Evolutionary conservation across 2,329 filamentous ascomycete genomes (phyloP).

Genomic region (Diaporthe australafricana): DNA sequence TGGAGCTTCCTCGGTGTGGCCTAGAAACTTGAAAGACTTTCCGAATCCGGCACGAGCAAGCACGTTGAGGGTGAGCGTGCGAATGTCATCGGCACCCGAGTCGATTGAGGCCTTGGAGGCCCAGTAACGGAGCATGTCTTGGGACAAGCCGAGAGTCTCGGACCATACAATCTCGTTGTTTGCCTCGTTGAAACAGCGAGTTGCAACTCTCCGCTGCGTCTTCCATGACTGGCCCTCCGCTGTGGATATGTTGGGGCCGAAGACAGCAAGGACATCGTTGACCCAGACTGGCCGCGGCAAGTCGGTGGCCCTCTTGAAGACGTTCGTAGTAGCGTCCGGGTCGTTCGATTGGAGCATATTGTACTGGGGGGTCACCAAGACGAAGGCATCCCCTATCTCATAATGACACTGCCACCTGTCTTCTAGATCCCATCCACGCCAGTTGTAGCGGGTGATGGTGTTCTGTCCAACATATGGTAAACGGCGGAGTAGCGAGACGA

Average conservation of each 20-base stretch:
- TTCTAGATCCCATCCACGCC: not conserved
- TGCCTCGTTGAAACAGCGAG: conserved; percentile 22
- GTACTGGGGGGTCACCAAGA: not conserved
- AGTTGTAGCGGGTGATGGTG: not conserved
- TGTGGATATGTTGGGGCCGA: too few species aligned
- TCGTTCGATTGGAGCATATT: not conserved
- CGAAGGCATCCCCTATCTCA: not conserved
- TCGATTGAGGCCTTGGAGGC: not conserved
- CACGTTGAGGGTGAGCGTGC: conserved; percentile 18
- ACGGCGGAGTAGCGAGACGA: not conserved
- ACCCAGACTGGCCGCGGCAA: too few species aligned
- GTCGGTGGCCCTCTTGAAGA: not conserved
- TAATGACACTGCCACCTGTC: not conserved
- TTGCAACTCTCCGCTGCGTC: conserved; percentile 9
- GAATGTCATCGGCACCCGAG: conserved; percentile 13
- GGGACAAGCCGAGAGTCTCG: not conserved
- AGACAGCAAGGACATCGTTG: too few species aligned
- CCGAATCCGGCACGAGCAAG: conserved; percentile 19
- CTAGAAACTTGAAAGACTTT: conserved; percentile 39
- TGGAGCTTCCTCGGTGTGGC: conserved; percentile 39
- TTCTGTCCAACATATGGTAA: not conserved
- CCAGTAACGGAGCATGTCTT: conserved; percentile 28
- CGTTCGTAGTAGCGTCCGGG: not conserved
- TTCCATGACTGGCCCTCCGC: conserved; percentile 18
- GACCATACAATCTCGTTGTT: conserved; percentile 31